phyloP scores from a whole-genome alignment of 805 yeast species.

The Pichia eremophila region DNA sequence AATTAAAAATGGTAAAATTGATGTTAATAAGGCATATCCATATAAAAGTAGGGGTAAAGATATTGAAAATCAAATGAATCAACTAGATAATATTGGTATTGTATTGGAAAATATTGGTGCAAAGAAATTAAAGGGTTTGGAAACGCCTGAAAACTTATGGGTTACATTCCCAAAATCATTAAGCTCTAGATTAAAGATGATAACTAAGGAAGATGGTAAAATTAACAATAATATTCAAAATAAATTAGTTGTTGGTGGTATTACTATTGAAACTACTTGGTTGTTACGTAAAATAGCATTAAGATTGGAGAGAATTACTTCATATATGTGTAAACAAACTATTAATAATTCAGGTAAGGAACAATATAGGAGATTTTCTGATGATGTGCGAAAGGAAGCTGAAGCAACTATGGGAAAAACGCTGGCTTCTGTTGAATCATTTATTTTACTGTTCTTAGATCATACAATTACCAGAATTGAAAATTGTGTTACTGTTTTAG shows the following conservation, averaged over 20 bases:
- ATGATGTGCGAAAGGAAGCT: conserved; percentile 11
- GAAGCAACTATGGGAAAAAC: conserved; percentile 11
- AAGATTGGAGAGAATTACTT: conserved; percentile 49
- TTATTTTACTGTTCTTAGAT: conserved; percentile 48
- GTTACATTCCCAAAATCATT: conserved; percentile 64
- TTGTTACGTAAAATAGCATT: conserved; percentile 44
- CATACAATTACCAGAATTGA: conserved; percentile 65
- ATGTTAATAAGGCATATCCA: conserved; percentile 34
- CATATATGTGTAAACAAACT: conserved; percentile 28
- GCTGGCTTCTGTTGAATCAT: conserved; percentile 24
- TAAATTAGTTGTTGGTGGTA: conserved; percentile 22
- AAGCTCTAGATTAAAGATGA: conserved; percentile 46
- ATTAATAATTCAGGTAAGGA: conserved; percentile 28
- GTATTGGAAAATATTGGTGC: conserved; percentile 67
- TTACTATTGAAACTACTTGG: conserved; percentile 22
- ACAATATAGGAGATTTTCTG: conserved; percentile 6
- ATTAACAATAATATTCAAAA: conserved; percentile 18
- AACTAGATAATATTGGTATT: conserved; percentile 64
- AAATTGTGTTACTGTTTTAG: conserved; percentile 38
- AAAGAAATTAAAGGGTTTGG: conserved; percentile 84
- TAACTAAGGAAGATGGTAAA: conserved; percentile 25
- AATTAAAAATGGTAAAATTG: conserved; percentile 23
- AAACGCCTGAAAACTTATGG: conserved; percentile 82
- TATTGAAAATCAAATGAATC: conserved; percentile 54
- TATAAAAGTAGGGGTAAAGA: conserved; percentile 28